phyloP scores from a whole-genome alignment of 2,329 filamentous ascomycete genomes.

The Penicillium sp. region DNA sequence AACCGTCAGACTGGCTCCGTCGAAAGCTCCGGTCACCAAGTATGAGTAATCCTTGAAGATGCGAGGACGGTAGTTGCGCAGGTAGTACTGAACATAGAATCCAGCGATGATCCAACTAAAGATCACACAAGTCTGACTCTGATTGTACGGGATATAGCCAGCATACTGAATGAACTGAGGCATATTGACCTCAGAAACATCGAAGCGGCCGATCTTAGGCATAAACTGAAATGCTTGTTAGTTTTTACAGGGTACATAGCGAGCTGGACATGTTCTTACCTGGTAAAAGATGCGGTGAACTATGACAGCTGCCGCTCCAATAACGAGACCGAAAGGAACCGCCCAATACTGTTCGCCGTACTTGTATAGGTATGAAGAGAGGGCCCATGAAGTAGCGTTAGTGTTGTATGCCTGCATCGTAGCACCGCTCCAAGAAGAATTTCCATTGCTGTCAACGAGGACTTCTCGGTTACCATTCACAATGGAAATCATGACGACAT shows the following conservation, averaged over 20 bases:
- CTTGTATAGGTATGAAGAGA: constrained; percentile 60
- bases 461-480: constrained; percentile 54
- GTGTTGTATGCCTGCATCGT: constrained; percentile 51
- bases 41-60: constrained; percentile 61
- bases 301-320: constrained; percentile 43
- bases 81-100: constrained; percentile 57
- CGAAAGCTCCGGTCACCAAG: constrained; percentile 57
- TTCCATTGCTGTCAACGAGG: constrained; percentile 52
- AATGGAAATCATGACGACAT: constrained; percentile 61
- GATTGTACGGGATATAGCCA: constrained; percentile 60
- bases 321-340: constrained; percentile 55
- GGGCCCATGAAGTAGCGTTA: constrained; percentile 47
- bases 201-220: constrained; percentile 53
- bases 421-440: constrained; percentile 59
- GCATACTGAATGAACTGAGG: constrained; percentile 60
- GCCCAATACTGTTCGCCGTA: constrained; percentile 41
- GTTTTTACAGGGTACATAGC: not conserved
- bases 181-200: constrained; percentile 53
- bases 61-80: constrained; percentile 57
- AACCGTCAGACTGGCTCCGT: constrained; percentile 54
- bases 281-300: constrained; percentile 22
- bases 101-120: constrained; percentile 49
- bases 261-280: constrained; percentile 1
- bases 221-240: constrained; percentile 43
- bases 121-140: constrained; percentile 60